A percentile compares a stretch with the other conserved stretches of the same genome.
These are phyloP conservation scores for Capsella bursapastoris DNA, from an alignment of 345 rosid species.

Conservation along the genomic window DNA sequence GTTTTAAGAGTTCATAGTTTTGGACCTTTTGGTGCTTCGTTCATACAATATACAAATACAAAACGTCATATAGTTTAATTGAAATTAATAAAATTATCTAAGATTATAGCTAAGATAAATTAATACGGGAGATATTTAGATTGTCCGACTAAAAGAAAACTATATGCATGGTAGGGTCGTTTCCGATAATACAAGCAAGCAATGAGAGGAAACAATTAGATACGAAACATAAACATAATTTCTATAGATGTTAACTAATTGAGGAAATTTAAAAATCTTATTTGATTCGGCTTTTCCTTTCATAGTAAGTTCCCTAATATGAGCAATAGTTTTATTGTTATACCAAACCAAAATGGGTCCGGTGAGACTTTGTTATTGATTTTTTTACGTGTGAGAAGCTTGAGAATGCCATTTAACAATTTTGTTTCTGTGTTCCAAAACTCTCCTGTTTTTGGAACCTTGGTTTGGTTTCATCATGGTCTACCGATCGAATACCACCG, in stretches of 20 bases:
- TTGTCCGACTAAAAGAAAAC: not conserved
- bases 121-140: not conserved
- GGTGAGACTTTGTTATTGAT: conserved; percentile 1
- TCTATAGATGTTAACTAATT: not conserved
- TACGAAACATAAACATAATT: not conserved
- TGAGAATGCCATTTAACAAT: not conserved
- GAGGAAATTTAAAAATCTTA: not conserved
- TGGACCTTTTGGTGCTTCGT: too few relatives aligned
- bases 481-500: too few relatives aligned
- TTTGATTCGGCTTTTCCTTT: conserved; percentile 24
- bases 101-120: not conserved
- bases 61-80: not conserved
- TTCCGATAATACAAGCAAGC: conserved; percentile 27
- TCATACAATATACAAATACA: too few relatives aligned
- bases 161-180: conserved; percentile 23
- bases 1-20: too few relatives aligned
- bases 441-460: not conserved
- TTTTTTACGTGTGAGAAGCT: conserved; percentile 11
- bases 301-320: conserved; percentile 19
- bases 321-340: conserved; percentile 24
- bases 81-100: too few relatives aligned
- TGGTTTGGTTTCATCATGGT: not conserved
- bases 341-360: conserved; percentile 13
- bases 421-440: not conserved
- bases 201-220: conserved; percentile 27